Percentiles rank a stretch among this genome's conserved stretches.
Evolutionary conservation across 345 rosid species (phyloP).

Genomic region (Brassica cretica): DNA sequence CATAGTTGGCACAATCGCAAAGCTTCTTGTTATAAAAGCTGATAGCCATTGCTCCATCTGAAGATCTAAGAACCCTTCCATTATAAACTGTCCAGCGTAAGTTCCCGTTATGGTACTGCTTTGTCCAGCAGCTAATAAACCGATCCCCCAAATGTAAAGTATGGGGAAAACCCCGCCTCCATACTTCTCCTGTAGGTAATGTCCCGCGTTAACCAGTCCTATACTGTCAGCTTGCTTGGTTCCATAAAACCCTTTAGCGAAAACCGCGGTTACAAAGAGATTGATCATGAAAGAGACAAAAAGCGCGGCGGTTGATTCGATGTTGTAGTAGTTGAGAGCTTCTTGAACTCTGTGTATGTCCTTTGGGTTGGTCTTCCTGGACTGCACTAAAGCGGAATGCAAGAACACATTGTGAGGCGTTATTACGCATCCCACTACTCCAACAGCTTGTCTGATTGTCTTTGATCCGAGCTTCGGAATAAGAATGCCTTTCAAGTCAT

Average conservation of each 20-base stretch:
- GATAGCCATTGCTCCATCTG: slow-evolving; percentile 84
- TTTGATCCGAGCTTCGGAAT: slow-evolving; percentile 83
- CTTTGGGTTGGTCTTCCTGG: slow-evolving; percentile 70
- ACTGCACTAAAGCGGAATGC: slow-evolving; percentile 93
- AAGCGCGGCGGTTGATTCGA: slow-evolving; percentile 83
- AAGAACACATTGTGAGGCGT: slow-evolving; percentile 93
- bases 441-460: slow-evolving; percentile 90
- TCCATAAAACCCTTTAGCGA: slow-evolving; percentile 91
- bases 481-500: slow-evolving; percentile 56
- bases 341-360: slow-evolving; percentile 69
- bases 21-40: slow-evolving; percentile 82
- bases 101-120: slow-evolving; percentile 96
- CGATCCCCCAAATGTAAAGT: slow-evolving; percentile 91
- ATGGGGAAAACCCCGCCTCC: slow-evolving; percentile 84
- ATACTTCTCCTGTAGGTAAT: slow-evolving; percentile 72
- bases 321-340: slow-evolving; percentile 77
- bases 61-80: slow-evolving; percentile 94
- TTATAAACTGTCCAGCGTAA: slow-evolving; percentile 93
- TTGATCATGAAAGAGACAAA: slow-evolving; percentile 71
- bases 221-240: slow-evolving; percentile 66
- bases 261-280: slow-evolving; percentile 81
- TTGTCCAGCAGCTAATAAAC: slow-evolving; percentile 92
- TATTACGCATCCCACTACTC: slow-evolving; percentile 91
- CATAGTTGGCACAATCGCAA: slow-evolving; percentile 86
- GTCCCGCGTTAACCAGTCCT: slow-evolving; percentile 86